Percentiles rank a stretch among this genome's conserved stretches.
These are phyloP conservation scores for Stephania japonica DNA, from an alignment of 164 flowering plant genomes.

Conservation along the genomic window DNA sequence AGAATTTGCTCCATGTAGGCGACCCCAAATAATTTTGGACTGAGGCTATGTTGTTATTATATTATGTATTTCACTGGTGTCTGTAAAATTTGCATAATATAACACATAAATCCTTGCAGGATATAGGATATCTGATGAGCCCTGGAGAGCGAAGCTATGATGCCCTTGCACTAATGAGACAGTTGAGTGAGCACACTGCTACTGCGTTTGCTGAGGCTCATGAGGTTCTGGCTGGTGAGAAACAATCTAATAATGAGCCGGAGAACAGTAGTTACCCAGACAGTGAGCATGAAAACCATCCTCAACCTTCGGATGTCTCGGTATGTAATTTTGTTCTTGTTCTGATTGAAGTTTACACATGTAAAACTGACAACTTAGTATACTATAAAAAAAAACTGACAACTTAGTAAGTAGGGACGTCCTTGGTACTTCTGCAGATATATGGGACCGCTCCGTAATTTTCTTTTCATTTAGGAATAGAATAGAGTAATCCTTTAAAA, in stretches of 20 bases:
- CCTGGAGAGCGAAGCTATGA: conserved; percentile 77
- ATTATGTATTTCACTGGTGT: not conserved
- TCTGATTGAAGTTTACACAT: too few relatives aligned
- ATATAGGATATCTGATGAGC: conserved; percentile 63
- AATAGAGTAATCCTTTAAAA: too few relatives aligned
- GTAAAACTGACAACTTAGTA: too few relatives aligned
- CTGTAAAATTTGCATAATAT: not conserved
- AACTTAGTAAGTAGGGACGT: too few relatives aligned
- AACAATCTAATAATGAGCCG: conserved; percentile 12
- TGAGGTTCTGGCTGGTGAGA: conserved; percentile 67
- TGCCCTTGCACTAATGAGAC: conserved; percentile 79
- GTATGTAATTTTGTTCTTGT: conserved; percentile 24
- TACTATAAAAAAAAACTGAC: too few relatives aligned
- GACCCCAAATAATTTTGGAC: too few relatives aligned
- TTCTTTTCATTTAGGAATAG: too few relatives aligned
- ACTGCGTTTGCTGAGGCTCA: conserved; percentile 64
- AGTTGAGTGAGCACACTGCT: conserved; percentile 74
- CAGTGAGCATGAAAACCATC: conserved; percentile 21
- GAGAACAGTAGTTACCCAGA: conserved; percentile 21
- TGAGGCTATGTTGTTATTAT: too few relatives aligned
- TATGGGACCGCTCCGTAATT: too few relatives aligned
- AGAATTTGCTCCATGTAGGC: too few relatives aligned
- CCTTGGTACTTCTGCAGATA: too few relatives aligned
- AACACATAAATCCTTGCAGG: conserved; percentile 35
- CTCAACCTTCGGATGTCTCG: conserved; percentile 32